Percentiles rank a stretch among this genome's conserved stretches.
Conservation (phyloP, 163 green algal species). For the Chlorella variabilis region DNA sequence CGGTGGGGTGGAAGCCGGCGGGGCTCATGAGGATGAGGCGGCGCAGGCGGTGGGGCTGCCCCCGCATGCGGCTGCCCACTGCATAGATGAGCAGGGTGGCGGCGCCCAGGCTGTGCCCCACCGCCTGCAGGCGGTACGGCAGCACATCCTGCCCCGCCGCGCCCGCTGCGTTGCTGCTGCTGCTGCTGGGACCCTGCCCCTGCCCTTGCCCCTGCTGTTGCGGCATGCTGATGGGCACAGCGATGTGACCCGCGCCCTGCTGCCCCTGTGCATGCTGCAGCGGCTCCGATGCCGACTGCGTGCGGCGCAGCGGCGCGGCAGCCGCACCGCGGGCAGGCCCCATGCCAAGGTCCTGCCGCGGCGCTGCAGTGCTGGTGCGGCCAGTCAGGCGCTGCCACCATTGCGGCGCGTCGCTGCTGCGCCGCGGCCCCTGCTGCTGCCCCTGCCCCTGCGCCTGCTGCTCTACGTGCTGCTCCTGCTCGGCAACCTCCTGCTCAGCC, state of each 20-base stretch:
- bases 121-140: constrained; percentile 52
- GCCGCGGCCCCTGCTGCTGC: neutral
- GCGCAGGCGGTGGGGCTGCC: constrained; percentile 72
- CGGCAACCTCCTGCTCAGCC: neutral
- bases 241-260: neutral
- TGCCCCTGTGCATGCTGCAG: neutral
- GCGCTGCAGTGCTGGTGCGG: neutral
- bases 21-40: constrained; percentile 91
- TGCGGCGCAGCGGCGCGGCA: constrained; percentile 5
- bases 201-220: constrained; percentile 6
- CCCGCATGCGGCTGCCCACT: constrained; percentile 56
- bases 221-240: neutral
- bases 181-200: neutral
- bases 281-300: constrained; percentile 8
- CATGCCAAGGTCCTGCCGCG: neutral
- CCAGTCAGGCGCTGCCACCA: constrained; percentile 1
- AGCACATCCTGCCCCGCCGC: constrained; percentile 21
- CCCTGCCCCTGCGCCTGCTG: neutral
- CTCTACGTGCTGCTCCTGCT: neutral
- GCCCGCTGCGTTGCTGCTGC: neutral
- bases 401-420: neutral
- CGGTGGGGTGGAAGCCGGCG: constrained; percentile 81
- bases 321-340: neutral
- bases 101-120: constrained; percentile 93
- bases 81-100: constrained; percentile 88